Evolutionary conservation across 129 eudicot genomes (phyloP).

Genomic region (Flaveria trinervia): DNA sequence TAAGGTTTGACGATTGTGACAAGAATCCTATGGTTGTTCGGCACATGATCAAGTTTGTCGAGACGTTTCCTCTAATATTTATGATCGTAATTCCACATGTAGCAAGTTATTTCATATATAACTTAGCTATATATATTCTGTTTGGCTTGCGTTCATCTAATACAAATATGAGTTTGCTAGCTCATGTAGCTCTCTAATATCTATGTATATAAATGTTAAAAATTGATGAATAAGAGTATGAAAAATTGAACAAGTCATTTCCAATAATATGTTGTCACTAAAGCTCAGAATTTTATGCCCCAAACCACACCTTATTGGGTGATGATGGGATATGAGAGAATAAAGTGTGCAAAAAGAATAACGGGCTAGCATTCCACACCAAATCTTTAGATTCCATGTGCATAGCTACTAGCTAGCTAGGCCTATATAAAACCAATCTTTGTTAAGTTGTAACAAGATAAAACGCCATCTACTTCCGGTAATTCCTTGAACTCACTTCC

Average conservation of each 20-base stretch:
- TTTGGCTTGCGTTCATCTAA: no score
- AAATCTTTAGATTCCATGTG: slow-evolving; percentile 34
- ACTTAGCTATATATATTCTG: no score
- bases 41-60: no score
- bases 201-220: no score
- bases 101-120: no score
- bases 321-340: slow-evolving; percentile 31
- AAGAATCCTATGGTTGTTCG: no score
- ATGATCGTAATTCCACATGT: no score
- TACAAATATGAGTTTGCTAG: background rate
- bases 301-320: slow-evolving; percentile 31
- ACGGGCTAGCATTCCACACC: slow-evolving; percentile 10
- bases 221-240: background rate
- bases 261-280: slow-evolving; percentile 23
- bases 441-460: slow-evolving; percentile 28
- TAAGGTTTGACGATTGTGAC: no score
- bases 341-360: slow-evolving; percentile 35
- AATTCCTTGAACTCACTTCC: slow-evolving; percentile 26
- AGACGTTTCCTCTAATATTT: no score
- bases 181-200: background rate
- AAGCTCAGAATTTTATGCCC: slow-evolving; percentile 26
- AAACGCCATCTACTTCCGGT: slow-evolving; percentile 32
- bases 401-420: slow-evolving; percentile 17
- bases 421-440: slow-evolving; percentile 20
- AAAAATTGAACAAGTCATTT: slow-evolving; percentile 19